These are phyloP conservation scores for Iberis amara DNA, from an alignment of 441 rosid genomes.

Conservation along the genomic window DNA sequence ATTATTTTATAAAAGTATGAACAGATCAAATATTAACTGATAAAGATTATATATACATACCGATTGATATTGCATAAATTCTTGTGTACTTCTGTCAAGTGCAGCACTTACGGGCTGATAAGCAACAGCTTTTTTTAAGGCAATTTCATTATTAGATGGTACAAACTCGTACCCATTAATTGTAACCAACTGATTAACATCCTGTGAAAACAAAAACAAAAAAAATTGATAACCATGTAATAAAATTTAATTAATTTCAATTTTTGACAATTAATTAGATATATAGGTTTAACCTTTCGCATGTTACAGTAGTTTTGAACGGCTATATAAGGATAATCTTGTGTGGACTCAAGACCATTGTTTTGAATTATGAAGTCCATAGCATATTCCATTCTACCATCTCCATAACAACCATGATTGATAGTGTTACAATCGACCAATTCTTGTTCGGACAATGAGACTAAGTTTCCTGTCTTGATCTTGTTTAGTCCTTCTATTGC, in stretches of 20 bases:
- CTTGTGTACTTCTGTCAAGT: conserved; percentile 54
- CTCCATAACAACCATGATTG: conserved; percentile 32
- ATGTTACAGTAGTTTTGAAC: conserved; percentile 9
- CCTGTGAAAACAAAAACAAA: conserved; percentile 15
- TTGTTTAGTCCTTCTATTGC: conserved; percentile 36
- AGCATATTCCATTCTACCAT: conserved; percentile 18
- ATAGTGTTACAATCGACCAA: conserved; percentile 35
- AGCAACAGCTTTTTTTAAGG: conserved; percentile 49
- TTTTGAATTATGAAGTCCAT: conserved; percentile 24
- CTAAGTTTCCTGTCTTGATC: conserved; percentile 30
- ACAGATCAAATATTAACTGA: no score
- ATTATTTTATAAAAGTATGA: no score
- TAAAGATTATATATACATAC: conserved; percentile 33
- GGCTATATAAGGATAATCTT: conserved; percentile 21
- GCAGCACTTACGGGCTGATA: conserved; percentile 78
- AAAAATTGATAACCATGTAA: neutral
- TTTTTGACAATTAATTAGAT: no score
- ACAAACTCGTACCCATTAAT: conserved; percentile 65
- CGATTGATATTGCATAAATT: conserved; percentile 61
- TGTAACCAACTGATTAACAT: conserved; percentile 41
- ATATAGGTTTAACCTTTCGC: conserved; percentile 1
- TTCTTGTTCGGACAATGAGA: conserved; percentile 43
- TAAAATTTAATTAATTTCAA: no score
- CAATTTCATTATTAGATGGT: conserved; percentile 42
- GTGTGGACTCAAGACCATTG: conserved; percentile 19